These are phyloP conservation scores for Solanum raphanifolium DNA, from an alignment of 257 asterid genomes.

Conservation along the genomic window DNA sequence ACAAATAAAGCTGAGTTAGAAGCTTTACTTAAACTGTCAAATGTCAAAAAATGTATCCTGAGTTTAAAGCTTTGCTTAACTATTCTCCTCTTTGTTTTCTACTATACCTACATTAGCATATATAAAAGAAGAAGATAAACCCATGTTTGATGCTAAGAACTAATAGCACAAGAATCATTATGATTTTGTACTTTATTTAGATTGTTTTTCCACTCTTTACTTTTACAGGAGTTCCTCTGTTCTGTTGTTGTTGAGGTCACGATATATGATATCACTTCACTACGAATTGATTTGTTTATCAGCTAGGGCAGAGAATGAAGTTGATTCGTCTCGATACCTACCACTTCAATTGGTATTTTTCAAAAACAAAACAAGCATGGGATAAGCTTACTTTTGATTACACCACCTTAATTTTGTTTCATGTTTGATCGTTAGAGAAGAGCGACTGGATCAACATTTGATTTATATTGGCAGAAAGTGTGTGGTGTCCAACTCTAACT, in stretches of 20 bases:
- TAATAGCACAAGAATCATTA: no score
- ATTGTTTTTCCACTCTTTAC: no score
- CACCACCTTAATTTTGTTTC: no score
- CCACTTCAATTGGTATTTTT: background rate
- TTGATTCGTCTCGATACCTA: background rate
- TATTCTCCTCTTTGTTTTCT: background rate
- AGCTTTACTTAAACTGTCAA: background rate
- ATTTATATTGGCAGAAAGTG: no score
- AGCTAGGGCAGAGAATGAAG: background rate
- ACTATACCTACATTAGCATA: no score
- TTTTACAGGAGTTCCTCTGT: no score
- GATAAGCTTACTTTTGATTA: background rate
- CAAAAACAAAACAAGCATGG: background rate
- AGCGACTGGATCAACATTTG: no score
- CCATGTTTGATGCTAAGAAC: no score
- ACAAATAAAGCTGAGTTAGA: background rate
- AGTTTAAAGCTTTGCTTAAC: background rate
- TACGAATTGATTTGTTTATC: background rate
- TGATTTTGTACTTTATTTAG: no score
- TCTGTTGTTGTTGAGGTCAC: background rate
- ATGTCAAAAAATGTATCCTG: background rate
- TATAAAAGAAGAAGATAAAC: no score
- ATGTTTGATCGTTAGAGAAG: no score
- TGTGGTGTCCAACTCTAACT: no score
- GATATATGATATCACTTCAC: background rate